Conservation (phyloP, 805 yeast species). For the Zygoascus flipseniorum region DNA sequence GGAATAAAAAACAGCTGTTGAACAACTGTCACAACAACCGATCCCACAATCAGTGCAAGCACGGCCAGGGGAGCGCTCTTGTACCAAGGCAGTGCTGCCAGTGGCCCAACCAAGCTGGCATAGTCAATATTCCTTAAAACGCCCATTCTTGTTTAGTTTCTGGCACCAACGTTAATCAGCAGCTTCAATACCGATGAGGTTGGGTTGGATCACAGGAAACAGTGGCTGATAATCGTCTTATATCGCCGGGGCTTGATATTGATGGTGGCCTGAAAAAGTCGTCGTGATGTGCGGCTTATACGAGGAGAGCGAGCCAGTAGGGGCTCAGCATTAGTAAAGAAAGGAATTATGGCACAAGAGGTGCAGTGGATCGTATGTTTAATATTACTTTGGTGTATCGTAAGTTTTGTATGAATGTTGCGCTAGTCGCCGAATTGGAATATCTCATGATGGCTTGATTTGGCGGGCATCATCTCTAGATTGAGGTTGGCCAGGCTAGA, state of each 20-base stretch:
- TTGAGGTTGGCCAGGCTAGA: no score
- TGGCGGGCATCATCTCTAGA: no score
- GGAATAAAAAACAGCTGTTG: constrained; percentile 27
- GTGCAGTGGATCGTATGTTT: no score
- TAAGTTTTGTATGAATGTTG: no score
- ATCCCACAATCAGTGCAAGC: constrained; percentile 10
- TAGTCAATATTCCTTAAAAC: constrained; percentile 7
- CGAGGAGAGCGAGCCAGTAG: not conserved
- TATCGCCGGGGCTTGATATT: not conserved
- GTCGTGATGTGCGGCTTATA: not conserved
- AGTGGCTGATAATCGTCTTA: not conserved
- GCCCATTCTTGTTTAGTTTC: constrained; percentile 6
- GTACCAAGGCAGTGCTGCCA: constrained; percentile 14
- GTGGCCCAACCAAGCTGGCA: constrained; percentile 2
- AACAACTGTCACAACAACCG: constrained; percentile 25
- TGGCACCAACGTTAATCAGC: not conserved
- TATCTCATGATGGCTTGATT: no score
- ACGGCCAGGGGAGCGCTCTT: constrained; percentile 19
- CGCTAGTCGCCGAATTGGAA: no score
- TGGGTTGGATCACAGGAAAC: not conserved
- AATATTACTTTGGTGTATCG: no score
- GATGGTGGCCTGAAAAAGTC: not conserved
- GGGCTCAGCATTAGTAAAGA: not conserved
- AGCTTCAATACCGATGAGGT: not conserved
- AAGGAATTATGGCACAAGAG: no score